Evolutionary conservation across 78 protist species (phyloP), one percentile per base, ranked within the genome.

Genomic region (Dictyostelium discoideum): DNA sequence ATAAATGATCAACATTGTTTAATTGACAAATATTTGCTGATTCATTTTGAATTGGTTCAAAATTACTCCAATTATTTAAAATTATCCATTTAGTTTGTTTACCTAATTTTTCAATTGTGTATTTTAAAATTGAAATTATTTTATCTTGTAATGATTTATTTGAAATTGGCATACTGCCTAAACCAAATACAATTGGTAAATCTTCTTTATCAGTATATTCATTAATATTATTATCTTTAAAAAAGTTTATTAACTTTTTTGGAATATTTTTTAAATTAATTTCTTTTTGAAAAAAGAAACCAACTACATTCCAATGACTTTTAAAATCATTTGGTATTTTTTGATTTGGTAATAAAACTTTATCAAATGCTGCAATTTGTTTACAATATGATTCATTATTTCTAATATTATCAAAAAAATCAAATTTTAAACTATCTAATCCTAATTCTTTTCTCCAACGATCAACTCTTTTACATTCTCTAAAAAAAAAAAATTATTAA

Each of bases 131-230:
- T 5, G 13, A 18, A 2, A 69, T 57, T 2, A 22, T n/a, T 3
- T 44, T 54, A 20, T 60, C 69, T 60, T 60, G 69, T 60, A 60
- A 60, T 42, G 26, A 0, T 18, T 69, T 69, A 44, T 79, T 24
- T 40, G 90, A 76, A 18, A 37, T 85, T 22, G 90, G 90, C 81
- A 85, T 85, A 69, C 90, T 85, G 1, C 90, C 90, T 29, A 85
- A 72, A 0, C 90, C 81, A 42, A 85, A 85, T 1, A 85, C 90
- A 46, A 85, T 32, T 18, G 90, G 90, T 69, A 69, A 69, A 9
- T 69, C 77, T 26, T 69, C 18, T 26, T 69, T 26, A 16, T 6
- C 2, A 0, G 39, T 26, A n/a, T 22, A 7, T 26, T 26, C 29
- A 22, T 69, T 26, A 22, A 26, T 26, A 9, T 26, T 11, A 22